These are phyloP conservation scores for Populus hybrid DNA, from an alignment of 441 rosid species.

Conservation along the genomic window DNA sequence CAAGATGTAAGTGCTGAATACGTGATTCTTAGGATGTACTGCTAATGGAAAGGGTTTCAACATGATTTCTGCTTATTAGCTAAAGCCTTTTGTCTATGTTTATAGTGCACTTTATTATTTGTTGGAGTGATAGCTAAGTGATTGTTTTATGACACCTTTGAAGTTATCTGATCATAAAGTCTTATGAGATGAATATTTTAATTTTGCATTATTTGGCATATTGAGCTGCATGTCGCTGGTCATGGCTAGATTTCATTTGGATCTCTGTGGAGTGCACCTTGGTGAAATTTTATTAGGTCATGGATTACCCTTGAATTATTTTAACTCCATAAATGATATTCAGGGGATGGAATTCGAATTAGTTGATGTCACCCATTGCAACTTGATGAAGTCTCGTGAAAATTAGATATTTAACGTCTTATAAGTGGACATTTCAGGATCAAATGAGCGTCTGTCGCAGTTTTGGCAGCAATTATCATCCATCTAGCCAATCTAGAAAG, in stretches of 20 bases:
- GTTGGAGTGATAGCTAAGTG: neutral
- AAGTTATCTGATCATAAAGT: neutral
- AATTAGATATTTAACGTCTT: neutral
- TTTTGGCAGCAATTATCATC: slow-evolving; percentile 48
- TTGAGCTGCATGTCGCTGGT: neutral
- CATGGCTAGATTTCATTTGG: neutral
- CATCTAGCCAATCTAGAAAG: slow-evolving; percentile 73
- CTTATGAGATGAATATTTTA: neutral
- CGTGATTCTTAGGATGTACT: neutral
- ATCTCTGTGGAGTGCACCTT: neutral
- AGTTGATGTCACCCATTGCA: neutral
- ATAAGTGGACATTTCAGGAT: slow-evolving; percentile 39
- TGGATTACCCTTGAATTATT: neutral
- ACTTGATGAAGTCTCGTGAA: neutral
- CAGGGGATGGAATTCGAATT: neutral
- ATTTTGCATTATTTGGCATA: neutral
- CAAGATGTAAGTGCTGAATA: slow-evolving; percentile 27
- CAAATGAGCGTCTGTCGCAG: slow-evolving; percentile 50
- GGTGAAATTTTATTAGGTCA: neutral
- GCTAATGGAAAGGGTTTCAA: neutral
- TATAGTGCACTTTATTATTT: neutral
- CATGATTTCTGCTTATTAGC: neutral
- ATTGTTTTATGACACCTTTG: neutral
- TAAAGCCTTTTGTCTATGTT: neutral
- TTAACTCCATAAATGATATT: neutral